Conservation (phyloP, 257 asterid species). For the Solanum chiquidenum region DNA sequence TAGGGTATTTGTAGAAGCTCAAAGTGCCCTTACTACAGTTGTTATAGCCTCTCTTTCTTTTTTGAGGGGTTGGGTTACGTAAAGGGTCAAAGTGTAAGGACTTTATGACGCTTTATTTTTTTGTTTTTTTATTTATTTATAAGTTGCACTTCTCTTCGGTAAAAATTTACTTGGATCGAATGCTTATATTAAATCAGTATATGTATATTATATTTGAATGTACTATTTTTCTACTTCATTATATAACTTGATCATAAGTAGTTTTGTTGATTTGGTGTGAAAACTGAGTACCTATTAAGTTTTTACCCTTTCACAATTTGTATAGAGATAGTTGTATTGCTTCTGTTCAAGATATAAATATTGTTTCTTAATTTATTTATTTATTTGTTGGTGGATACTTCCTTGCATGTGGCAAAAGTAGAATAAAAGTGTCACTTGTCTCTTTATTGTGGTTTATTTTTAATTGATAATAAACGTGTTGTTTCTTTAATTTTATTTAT, state of each 20-base stretch:
- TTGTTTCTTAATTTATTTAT: neutral
- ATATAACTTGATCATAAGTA: neutral
- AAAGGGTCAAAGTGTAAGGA: neutral
- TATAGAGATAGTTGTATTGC: neutral
- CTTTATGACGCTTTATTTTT: neutral
- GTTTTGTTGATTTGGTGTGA: neutral
- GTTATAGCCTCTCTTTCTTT: neutral
- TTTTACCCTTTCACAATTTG: neutral
- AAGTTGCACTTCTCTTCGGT: neutral
- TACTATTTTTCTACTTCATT: neutral
- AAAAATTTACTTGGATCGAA: neutral
- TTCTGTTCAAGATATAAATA: neutral
- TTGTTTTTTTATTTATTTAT: neutral
- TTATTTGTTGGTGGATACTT: neutral
- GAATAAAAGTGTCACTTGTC: neutral
- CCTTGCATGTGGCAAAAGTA: neutral
- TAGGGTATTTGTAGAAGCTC: neutral
- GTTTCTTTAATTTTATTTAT: neutral
- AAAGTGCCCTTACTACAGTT: neutral
- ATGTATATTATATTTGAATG: neutral
- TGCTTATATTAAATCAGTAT: neutral
- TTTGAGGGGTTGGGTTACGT: neutral
- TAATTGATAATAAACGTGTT: neutral
- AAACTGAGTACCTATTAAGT: neutral
- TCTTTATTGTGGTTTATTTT: neutral